Evolutionary conservation across 2,329 filamentous ascomycete genomes (phyloP), one percentile per base, ranked within the genome.

Genomic region (Diaporthe destruens): DNA sequence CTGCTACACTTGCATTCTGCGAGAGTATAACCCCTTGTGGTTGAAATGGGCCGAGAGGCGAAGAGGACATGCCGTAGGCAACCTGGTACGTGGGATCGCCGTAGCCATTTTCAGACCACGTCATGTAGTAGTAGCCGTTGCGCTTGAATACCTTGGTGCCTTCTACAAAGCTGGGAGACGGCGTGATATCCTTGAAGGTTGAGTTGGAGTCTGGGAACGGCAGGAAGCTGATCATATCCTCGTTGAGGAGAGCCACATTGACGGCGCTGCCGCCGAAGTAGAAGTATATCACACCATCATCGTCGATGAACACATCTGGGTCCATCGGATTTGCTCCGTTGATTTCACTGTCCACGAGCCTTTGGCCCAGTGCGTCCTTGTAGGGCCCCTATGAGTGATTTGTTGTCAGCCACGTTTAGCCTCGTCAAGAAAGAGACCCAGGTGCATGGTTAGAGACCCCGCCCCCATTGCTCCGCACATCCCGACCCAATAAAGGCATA

Each of bases 281-380:
- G 39, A 84, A 77, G 72, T 83, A 84, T 1, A 77, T 80, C 72
- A 81, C 75, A 51, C 80, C 80, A 65, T 83, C 81, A 25, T 83
- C 78, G 65, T 84, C 83, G 67, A 84, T 77, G 65, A 84, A 85
- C 8, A 85, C 80, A 71, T 82, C 80, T 49, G 84, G 82, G 72
- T 85, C 84, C 71, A 85, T 86, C 4, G 85, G 85, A 75, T 87
- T 83, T 1, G 85, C 85, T 3, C 82, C 85, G 74, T 83, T 82
- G 65, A 84, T 75, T 61, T 83, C 84, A 42, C 83, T 81, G 5
- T 81, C 81, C 29, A 86, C 79, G 12, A 86, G 78, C 9, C 83
- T 82, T 36, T 77, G 75, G 0, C 82, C 83, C 6, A 85, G 79
- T 5, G 79, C 82, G 70, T 85, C 84, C 16, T 77, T 75, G 56